Evolutionary conservation across 164 flowering plant genomes (phyloP).

Genomic region (Stephania yunnanensis): DNA sequence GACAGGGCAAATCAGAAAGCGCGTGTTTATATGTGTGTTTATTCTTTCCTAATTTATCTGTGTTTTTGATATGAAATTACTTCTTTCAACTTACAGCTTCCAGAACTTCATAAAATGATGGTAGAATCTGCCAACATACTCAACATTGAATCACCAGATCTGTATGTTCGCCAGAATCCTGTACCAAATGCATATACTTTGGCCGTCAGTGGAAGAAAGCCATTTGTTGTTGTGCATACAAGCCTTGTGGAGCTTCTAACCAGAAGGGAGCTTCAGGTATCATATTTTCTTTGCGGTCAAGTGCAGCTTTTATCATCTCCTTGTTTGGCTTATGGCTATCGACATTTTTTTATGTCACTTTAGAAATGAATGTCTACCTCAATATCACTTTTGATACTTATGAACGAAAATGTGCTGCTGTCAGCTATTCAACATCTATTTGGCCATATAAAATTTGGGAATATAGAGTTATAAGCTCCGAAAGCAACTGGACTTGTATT

Average conservation of each 20-base stretch:
- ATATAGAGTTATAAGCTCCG: neutral
- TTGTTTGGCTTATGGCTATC: neutral
- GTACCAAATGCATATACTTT: conserved; percentile 93
- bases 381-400: neutral
- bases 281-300: conserved; percentile 10
- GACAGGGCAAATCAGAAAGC: neutral
- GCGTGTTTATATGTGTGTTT: neutral
- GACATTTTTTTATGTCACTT: neutral
- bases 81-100: conserved; percentile 41
- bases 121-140: conserved; percentile 65
- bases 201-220: conserved; percentile 87
- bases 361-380: neutral
- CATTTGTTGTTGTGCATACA: conserved; percentile 92
- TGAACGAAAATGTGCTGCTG: neutral
- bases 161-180: conserved; percentile 91
- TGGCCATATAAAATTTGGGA: too few relatives aligned
- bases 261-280: conserved; percentile 81
- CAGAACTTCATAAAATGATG: conserved; percentile 75
- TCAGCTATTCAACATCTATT: neutral
- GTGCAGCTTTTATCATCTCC: conserved; percentile 1
- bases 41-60: neutral
- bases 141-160: conserved; percentile 77
- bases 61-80: neutral
- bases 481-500: neutral
- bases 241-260: conserved; percentile 94